Evolutionary conservation across 805 yeast genomes (phyloP), one percentile per base, ranked within the genome.

Genomic region (Tetrapisispora iriomotensis): DNA sequence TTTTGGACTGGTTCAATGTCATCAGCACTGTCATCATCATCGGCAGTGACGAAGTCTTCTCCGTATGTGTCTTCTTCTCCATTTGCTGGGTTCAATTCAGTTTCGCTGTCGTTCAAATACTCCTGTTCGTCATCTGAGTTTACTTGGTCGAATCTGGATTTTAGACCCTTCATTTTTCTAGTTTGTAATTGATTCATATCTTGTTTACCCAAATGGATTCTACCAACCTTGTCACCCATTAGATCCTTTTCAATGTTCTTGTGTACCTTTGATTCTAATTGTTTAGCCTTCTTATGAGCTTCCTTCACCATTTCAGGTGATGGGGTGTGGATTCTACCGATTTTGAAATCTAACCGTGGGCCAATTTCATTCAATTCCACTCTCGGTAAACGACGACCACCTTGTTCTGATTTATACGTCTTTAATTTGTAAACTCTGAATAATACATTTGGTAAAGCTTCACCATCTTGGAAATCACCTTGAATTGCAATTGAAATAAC

Each of bases 161-260:
- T 92, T 58, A 92, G 72, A 61, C 98, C 98, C 73, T 92, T 92
- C 96, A 92, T 86, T 77, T 92, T 92, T 67, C 98, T 78, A 6
- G 98, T 90, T 67, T 92, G 98, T 60, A 92, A 64, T 62, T 80
- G 80, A 58, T 75, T 71, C 61, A 92, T 70, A 61, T 92, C 97
- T 70, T 92, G 98, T 62, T 79, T 79, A 65, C 96, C 96, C 64
- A 92, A 82, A 61, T 92, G 98, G 54, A 92, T 78, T 66, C 90
- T 83, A 53, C 96, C 98, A 45, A 92, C 73, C 76, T 90, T 86
- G 63, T 92, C 98, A 67, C 98, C 98, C 83, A 92, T 74, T 40
- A 70, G 54, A 61, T 92, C 97, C 34, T 79, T 75, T 46, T 80
- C 80, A 39, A 92, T 79, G 58, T 92, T 92, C 85, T 92, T 92